Conservation (phyloP, 2,329 filamentous ascomycete species). For the Aspergillus hiratsukae region DNA sequence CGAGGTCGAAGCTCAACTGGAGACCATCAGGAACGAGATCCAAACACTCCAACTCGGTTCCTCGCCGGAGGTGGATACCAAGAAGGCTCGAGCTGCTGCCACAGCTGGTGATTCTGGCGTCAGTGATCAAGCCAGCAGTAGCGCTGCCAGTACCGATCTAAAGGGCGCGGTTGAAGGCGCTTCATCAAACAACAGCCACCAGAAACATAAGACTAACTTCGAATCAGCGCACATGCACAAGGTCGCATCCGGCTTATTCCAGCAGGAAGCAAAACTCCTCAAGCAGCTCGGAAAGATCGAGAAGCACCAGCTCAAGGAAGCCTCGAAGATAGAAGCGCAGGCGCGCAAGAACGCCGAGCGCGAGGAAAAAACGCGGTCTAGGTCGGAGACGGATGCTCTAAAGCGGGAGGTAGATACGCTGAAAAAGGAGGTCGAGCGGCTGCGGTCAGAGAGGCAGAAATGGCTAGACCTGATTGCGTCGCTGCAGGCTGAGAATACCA, state of each 20-base stretch:
- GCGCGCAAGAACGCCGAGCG: constrained; percentile 38
- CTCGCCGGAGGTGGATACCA: neutral
- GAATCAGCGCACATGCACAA: constrained; percentile 26
- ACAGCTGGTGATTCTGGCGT: constrained; percentile 15
- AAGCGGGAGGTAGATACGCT: constrained; percentile 44
- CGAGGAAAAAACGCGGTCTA: constrained; percentile 40
- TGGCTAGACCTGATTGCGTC: constrained; percentile 50
- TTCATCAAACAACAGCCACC: constrained; percentile 10
- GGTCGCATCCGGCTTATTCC: constrained; percentile 25
- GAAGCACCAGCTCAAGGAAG: constrained; percentile 37
- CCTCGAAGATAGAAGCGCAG: constrained; percentile 35
- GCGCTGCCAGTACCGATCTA: constrained; percentile 9
- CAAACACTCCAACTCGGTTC: constrained; percentile 22
- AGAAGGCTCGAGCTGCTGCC: constrained; percentile 5
- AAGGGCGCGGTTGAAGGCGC: constrained; percentile 3
- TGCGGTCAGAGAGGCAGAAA: constrained; percentile 48
- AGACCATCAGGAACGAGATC: constrained; percentile 31
- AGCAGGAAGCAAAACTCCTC: constrained; percentile 32
- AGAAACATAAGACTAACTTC: constrained; percentile 7
- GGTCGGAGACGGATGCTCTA: constrained; percentile 43
- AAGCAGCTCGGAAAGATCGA: constrained; percentile 41
- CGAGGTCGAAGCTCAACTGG: constrained; percentile 35
- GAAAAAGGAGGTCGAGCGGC: constrained; percentile 45
- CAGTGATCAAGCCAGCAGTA: constrained; percentile 15
- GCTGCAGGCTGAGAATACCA: constrained; percentile 56